phyloP scores from a whole-genome alignment of 169 alveolate species.

The Toxoplasma gondii region DNA sequence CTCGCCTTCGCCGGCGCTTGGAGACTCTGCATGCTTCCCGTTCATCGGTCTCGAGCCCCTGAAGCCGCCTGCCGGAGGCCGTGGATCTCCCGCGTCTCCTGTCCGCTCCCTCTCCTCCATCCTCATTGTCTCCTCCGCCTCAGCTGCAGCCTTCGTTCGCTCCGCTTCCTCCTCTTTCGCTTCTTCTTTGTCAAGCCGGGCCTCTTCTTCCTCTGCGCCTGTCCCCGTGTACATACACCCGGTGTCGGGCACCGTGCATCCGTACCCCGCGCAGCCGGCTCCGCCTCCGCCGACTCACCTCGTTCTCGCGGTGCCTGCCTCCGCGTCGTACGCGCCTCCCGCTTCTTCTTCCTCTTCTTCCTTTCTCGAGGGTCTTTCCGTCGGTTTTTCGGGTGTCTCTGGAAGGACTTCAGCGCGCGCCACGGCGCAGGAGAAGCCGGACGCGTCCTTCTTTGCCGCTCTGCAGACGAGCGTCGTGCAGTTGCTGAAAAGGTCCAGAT shows the following conservation, averaged over 20 bases:
- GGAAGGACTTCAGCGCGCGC: not conserved
- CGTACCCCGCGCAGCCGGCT: not conserved
- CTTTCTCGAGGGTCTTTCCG: not conserved
- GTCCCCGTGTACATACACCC: not conserved
- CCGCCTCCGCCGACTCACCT: not conserved
- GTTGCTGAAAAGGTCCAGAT: not conserved
- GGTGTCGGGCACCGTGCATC: not conserved
- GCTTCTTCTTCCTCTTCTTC: not conserved
- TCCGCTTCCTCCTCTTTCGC: not conserved
- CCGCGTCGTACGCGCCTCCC: not conserved
- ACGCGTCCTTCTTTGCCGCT: not conserved
- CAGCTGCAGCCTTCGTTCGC: not conserved
- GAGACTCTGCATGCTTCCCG: not conserved
- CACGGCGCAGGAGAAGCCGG: not conserved
- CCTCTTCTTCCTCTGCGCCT: not conserved
- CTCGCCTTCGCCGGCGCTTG: not conserved
- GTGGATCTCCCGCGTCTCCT: not conserved
- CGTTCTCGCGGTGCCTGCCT: not conserved
- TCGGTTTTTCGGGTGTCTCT: not conserved
- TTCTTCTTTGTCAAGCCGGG: not conserved
- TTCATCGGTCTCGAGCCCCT: not conserved
- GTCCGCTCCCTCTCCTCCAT: not conserved
- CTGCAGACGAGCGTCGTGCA: not conserved
- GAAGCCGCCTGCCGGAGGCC: not conserved
- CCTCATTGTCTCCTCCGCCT: not conserved